Percentiles rank a stretch among this genome's conserved stretches.
These are phyloP conservation scores for Simplicillium sp. DNA, from an alignment of 2,329 filamentous ascomycete species.

Conservation along the genomic window DNA sequence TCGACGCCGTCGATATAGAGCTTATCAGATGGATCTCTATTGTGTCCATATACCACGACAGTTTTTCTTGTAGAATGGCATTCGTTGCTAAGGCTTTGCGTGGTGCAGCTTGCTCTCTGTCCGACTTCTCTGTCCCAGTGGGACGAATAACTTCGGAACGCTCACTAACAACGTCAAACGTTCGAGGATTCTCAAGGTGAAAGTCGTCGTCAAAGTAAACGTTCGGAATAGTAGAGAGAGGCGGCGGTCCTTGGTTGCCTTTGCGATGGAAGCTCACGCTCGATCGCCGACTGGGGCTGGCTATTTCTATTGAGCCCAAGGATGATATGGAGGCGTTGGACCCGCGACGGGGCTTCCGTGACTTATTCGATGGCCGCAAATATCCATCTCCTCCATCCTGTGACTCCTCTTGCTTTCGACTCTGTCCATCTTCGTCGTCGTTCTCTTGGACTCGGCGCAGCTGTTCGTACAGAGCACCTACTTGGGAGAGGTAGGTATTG, in stretches of 20 bases:
- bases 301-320: conserved; percentile 37
- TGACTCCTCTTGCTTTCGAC: conserved; percentile 31
- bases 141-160: conserved; percentile 88
- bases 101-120: conserved; percentile 48
- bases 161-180: conserved; percentile 94
- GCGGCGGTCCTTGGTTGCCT: conserved; percentile 64
- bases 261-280: conserved; percentile 45
- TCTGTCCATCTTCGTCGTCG: conserved; percentile 50
- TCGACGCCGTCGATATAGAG: conserved; percentile 90
- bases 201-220: conserved; percentile 96
- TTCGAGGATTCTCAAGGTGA: conserved; percentile 89
- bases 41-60: conserved; percentile 99
- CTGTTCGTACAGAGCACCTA: conserved; percentile 81
- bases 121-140: conserved; percentile 41
- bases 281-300: conserved; percentile 31
- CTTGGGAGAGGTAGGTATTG: conserved; percentile 72
- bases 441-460: conserved; percentile 76
- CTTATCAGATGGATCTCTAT: conserved; percentile 95
- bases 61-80: conserved; percentile 92
- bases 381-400: conserved; percentile 32
- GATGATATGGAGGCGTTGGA: conserved; percentile 38
- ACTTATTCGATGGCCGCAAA: conserved; percentile 28
- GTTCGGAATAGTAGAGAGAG: conserved; percentile 79
- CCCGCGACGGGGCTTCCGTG: conserved; percentile 18
- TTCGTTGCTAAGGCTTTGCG: conserved; percentile 91